Percentiles rank a stretch among this genome's conserved stretches.
phyloP scores from a whole-genome alignment of 2,329 filamentous ascomycete species.

The Penicillium sp. region DNA sequence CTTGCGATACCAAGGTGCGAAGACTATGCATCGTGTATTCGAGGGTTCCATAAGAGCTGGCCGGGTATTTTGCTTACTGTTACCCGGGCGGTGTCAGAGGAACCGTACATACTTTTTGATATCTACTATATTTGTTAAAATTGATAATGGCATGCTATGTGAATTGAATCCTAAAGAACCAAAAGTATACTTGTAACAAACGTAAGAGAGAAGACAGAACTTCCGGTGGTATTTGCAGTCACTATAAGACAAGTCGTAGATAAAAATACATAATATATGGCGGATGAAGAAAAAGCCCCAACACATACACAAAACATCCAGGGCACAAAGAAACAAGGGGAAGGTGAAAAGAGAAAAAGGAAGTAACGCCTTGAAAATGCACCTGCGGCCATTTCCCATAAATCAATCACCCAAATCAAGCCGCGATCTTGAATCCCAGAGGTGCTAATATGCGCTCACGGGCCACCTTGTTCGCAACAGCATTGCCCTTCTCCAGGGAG shows the following conservation, averaged over 20 bases:
- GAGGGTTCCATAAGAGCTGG: slow-evolving; percentile 64
- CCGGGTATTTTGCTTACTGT: slow-evolving; percentile 56
- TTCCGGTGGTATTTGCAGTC: too few relatives aligned
- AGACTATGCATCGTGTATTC: slow-evolving; percentile 43
- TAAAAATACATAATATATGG: too few relatives aligned
- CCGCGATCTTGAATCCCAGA: slow-evolving; percentile 35
- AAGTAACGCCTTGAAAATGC: slow-evolving; percentile 35
- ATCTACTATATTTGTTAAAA: slow-evolving; percentile 1
- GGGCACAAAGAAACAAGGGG: too few relatives aligned
- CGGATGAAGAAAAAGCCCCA: too few relatives aligned
- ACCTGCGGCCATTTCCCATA: too few relatives aligned
- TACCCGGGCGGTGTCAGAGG: slow-evolving; percentile 80
- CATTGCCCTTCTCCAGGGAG: slow-evolving; percentile 75
- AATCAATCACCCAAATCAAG: slow-evolving; percentile 17
- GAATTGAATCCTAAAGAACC: too few relatives aligned
- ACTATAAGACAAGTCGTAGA: too few relatives aligned
- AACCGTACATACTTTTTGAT: slow-evolving; percentile 51
- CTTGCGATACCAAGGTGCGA: slow-evolving; percentile 54
- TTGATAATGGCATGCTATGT: too few relatives aligned
- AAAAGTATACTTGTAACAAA: too few relatives aligned
- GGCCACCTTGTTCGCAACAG: slow-evolving; percentile 64
- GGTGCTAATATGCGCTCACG: slow-evolving; percentile 64
- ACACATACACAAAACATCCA: too few relatives aligned
- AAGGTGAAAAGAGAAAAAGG: too few relatives aligned
- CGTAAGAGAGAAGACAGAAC: too few relatives aligned